Conservation (phyloP, 257 asterid species). For the Mentha longifolia region DNA sequence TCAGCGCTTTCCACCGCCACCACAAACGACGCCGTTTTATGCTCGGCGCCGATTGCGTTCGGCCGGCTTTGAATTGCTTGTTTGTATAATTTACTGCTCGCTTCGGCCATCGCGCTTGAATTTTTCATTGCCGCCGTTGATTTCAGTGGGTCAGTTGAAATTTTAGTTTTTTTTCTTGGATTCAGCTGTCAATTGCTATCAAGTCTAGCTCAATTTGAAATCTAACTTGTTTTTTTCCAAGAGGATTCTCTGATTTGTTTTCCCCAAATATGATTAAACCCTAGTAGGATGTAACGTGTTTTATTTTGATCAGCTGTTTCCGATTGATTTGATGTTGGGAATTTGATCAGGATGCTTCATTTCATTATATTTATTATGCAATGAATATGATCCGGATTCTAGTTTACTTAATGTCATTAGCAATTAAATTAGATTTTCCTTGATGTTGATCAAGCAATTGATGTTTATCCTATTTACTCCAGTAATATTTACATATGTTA, state of each 20-base stretch:
- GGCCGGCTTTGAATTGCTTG: conserved; percentile 2
- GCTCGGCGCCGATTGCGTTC: conserved; percentile 31
- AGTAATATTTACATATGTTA: background rate
- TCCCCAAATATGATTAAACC: conserved; percentile 45
- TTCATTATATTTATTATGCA: background rate
- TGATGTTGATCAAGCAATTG: conserved; percentile 11
- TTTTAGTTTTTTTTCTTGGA: conserved; percentile 19
- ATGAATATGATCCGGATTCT: conserved; percentile 35
- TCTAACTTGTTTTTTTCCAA: conserved; percentile 14
- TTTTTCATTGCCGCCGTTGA: conserved; percentile 19
- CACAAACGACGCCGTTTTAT: conserved; percentile 37
- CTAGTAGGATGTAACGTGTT: conserved; percentile 19
- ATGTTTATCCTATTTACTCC: background rate
- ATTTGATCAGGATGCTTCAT: conserved; percentile 7
- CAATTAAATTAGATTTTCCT: conserved; percentile 19
- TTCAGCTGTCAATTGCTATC: conserved; percentile 29
- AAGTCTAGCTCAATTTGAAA: conserved; percentile 23
- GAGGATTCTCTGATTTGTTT: conserved; percentile 28
- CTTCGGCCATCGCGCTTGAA: conserved; percentile 15
- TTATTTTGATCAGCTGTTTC: conserved; percentile 22
- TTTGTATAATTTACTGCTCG: background rate
- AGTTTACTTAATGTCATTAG: conserved; percentile 20
- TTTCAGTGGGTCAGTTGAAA: conserved; percentile 34
- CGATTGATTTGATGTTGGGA: conserved; percentile 13
- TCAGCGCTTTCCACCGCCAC: conserved; percentile 32